Conservation (phyloP, 1,139 yeast species). For the Sugiyamaella japonica region DNA sequence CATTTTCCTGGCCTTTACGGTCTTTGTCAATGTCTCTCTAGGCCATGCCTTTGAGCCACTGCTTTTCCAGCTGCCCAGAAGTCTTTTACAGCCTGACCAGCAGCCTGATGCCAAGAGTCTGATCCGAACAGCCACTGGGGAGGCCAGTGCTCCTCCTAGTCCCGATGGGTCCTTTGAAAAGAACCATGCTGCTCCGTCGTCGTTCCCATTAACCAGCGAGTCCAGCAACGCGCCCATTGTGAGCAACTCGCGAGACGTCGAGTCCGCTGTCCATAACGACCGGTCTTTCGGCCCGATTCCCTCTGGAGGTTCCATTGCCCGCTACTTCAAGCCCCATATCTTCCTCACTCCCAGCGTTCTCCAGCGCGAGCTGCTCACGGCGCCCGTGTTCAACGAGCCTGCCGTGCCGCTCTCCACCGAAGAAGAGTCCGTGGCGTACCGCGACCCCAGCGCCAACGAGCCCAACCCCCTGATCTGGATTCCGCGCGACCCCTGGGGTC, state of each 20-base stretch:
- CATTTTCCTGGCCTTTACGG: constrained; percentile 62
- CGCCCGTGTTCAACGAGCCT: constrained; percentile 47
- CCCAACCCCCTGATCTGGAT: constrained; percentile 80
- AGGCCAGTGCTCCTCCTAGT: neutral
- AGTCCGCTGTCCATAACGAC: constrained; percentile 10
- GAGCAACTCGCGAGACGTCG: constrained; percentile 4
- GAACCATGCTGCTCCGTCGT: constrained; percentile 3
- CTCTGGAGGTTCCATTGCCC: constrained; percentile 27
- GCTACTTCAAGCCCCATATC: constrained; percentile 58
- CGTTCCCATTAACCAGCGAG: constrained; percentile 7
- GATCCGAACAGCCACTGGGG: neutral
- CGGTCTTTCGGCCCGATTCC: constrained; percentile 14
- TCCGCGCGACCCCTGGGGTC: constrained; percentile 81
- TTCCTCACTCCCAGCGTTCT: constrained; percentile 44
- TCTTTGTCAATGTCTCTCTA: constrained; percentile 62
- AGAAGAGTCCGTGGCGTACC: constrained; percentile 58
- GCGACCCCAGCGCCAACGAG: constrained; percentile 69
- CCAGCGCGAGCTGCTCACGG: constrained; percentile 40
- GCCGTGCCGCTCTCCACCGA: constrained; percentile 37
- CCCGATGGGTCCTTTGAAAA: constrained; percentile 11
- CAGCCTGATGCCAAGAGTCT: constrained; percentile 7
- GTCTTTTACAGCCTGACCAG: constrained; percentile 28
- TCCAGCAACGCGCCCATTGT: constrained; percentile 13
- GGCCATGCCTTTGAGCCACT: constrained; percentile 65
- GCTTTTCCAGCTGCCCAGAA: constrained; percentile 65